phyloP scores from a whole-genome alignment of 208 protist genomes.

The Angomonas deanei region DNA sequence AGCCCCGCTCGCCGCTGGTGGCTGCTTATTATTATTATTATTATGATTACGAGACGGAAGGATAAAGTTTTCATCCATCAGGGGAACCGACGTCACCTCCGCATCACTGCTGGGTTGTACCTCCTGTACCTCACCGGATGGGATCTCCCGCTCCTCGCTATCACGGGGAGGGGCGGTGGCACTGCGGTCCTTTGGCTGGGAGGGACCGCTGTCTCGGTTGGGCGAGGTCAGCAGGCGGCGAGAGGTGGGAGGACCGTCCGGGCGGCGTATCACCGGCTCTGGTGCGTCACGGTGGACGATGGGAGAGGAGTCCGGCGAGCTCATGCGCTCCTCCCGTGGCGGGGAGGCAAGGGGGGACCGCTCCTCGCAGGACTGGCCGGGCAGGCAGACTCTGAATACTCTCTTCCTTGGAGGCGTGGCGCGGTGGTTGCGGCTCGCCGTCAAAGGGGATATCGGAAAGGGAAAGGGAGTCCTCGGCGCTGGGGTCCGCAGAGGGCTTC shows the following conservation, averaged over 20 bases:
- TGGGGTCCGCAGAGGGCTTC: no score
- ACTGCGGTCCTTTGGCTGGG: slow-evolving; percentile 26
- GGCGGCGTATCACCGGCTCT: background rate
- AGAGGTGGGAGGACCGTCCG: background rate
- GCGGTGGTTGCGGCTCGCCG: background rate
- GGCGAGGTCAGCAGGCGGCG: background rate
- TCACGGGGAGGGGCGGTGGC: slow-evolving; percentile 12
- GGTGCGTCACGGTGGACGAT: background rate
- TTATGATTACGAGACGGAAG: background rate
- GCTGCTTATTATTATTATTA: background rate
- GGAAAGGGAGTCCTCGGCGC: background rate
- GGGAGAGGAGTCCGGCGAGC: background rate
- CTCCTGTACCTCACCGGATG: background rate
- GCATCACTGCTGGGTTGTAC: no score
- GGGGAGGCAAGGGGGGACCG: background rate
- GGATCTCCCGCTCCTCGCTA: background rate
- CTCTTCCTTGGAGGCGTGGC: background rate
- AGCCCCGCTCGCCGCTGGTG: background rate
- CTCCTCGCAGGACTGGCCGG: background rate
- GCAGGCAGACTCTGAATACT: background rate
- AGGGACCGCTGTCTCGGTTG: background rate
- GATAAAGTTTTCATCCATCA: background rate
- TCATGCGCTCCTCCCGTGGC: background rate
- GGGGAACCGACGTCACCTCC: no score
- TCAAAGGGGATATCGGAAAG: slow-evolving; percentile 25